Conservation (phyloP, 441 rosid species). For the Theobroma grandiflorum region DNA sequence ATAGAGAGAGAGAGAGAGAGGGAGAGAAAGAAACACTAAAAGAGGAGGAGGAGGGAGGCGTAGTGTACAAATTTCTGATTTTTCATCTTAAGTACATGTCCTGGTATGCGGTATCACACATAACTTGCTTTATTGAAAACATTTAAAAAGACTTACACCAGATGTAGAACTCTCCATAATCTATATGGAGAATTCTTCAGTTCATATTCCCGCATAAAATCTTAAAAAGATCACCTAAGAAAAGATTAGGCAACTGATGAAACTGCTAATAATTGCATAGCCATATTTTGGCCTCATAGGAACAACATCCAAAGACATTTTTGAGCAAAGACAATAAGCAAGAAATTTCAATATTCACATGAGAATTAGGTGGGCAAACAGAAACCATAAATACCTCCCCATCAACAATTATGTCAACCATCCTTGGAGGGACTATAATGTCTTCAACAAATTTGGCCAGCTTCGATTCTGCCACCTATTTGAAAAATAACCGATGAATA, state of each 20-base stretch:
- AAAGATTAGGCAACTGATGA: constrained; percentile 7
- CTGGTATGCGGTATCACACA: neutral
- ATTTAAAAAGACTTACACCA: neutral
- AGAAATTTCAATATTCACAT: constrained; percentile 15
- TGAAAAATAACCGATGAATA: constrained; percentile 29
- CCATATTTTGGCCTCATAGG: neutral
- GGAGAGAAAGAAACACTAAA: neutral
- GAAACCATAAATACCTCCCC: constrained; percentile 84
- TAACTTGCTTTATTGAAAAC: neutral
- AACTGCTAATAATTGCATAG: neutral
- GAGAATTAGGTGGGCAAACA: constrained; percentile 22
- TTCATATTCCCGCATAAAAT: neutral
- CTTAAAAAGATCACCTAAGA: neutral
- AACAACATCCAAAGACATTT: constrained; percentile 4
- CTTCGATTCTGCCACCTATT: constrained; percentile 97
- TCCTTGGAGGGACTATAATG: constrained; percentile 95
- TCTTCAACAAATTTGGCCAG: constrained; percentile 98
- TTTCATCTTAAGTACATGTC: neutral
- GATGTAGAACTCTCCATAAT: constrained; percentile 9
- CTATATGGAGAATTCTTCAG: constrained; percentile 15
- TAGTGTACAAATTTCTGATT: neutral
- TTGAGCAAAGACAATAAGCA: neutral
- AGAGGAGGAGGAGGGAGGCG: neutral
- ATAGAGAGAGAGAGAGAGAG: too few relatives aligned
- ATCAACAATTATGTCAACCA: constrained; percentile 96